A percentile compares a stretch with the other conserved stretches of the same genome.
phyloP scores from a whole-genome alignment of 768 basidiomycete genomes.

The Albatrellus ellisii region DNA sequence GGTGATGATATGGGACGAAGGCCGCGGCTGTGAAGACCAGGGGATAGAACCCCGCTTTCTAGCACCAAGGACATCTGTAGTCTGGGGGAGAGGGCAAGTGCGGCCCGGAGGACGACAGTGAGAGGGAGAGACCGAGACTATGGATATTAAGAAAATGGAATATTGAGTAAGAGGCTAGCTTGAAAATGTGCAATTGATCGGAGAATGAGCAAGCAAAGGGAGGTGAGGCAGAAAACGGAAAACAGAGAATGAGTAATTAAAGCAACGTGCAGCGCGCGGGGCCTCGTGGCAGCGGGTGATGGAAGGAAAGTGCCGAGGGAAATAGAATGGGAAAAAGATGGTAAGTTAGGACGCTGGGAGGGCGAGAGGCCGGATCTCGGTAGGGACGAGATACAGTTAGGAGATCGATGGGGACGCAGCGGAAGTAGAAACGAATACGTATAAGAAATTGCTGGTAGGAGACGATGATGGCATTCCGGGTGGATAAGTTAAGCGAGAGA shows the following conservation, averaged over 20 bases:
- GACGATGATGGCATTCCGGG: background rate
- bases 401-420: background rate
- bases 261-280: conserved; percentile 12
- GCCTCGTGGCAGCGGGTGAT: conserved; percentile 10
- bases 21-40: too few species aligned
- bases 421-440: background rate
- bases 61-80: too few species aligned
- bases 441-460: background rate
- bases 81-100: too few species aligned
- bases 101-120: conserved; percentile 1
- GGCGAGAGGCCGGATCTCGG: conserved; percentile 1
- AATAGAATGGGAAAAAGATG: background rate
- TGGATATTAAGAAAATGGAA: conserved; percentile 11
- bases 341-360: background rate
- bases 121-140: conserved; percentile 8
- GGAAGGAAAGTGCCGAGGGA: conserved; percentile 1
- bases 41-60: too few species aligned
- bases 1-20: too few species aligned
- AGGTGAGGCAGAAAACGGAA: conserved; percentile 14
- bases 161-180: conserved; percentile 11
- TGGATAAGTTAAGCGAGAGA: background rate
- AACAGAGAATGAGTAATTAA: conserved; percentile 12
- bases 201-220: conserved; percentile 12
- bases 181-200: conserved; percentile 14
- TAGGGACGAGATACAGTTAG: conserved; percentile 1